A percentile compares a stretch with the other conserved stretches of the same genome.
These are phyloP conservation scores for Atalantia buxifolia DNA, from an alignment of 345 rosid genomes.

Conservation along the genomic window DNA sequence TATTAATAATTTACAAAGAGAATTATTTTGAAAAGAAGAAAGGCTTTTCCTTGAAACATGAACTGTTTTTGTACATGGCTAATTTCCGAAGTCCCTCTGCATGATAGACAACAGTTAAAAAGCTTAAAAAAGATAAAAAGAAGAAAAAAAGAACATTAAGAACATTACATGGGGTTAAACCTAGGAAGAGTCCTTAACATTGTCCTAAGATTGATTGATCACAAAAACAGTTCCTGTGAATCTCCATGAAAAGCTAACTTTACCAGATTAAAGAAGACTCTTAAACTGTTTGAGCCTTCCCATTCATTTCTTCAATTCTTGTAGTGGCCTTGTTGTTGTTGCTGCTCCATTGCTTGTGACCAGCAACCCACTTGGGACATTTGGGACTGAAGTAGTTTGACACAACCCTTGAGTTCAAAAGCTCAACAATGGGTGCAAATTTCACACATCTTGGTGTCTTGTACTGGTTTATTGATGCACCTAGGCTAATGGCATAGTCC, in stretches of 20 bases:
- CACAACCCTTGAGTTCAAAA: constrained; percentile 69
- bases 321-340: constrained; percentile 15
- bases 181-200: constrained; percentile 32
- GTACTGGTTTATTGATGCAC: constrained; percentile 95
- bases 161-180: constrained; percentile 29
- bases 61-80: constrained; percentile 64
- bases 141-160: not conserved
- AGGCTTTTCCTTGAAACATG: constrained; percentile 34
- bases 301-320: constrained; percentile 9
- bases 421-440: constrained; percentile 87
- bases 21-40: not conserved
- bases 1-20: not conserved
- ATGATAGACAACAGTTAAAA: constrained; percentile 30
- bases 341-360: constrained; percentile 80
- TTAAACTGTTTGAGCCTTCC: constrained; percentile 6
- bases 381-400: constrained; percentile 74
- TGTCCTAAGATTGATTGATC: constrained; percentile 34
- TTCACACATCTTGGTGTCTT: constrained; percentile 97
- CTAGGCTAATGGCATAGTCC: constrained; percentile 91
- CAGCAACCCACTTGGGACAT: constrained; percentile 92
- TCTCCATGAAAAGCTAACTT: constrained; percentile 25
- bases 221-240: constrained; percentile 35
- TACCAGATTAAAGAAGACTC: not conserved
- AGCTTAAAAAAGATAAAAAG: not conserved
- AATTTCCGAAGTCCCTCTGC: constrained; percentile 38